Conservation (phyloP, 495 filamentous ascomycete species). For the Penicillium soppii region DNA sequence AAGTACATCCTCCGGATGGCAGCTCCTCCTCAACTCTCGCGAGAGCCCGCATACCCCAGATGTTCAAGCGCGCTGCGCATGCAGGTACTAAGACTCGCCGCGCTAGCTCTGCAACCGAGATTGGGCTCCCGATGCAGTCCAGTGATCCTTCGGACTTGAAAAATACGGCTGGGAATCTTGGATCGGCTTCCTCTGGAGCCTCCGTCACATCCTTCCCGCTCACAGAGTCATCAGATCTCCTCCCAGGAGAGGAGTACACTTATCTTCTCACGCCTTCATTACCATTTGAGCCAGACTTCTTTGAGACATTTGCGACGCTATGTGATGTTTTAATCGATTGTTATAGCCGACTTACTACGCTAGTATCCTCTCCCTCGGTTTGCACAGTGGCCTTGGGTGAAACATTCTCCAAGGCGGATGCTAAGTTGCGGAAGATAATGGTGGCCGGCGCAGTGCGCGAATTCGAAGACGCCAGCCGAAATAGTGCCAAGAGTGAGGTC, state of each 20-base stretch:
- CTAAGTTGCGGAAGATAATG: slow-evolving; percentile 79
- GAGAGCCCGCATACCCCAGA: slow-evolving; percentile 75
- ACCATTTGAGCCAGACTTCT: slow-evolving; percentile 97
- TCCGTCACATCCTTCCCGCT: slow-evolving; percentile 46
- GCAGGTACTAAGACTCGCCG: slow-evolving; percentile 66
- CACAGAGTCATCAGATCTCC: slow-evolving; percentile 53
- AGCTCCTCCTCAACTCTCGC: slow-evolving; percentile 67
- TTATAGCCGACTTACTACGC: slow-evolving; percentile 72
- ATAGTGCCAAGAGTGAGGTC: slow-evolving; percentile 73
- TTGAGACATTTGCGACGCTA: slow-evolving; percentile 93
- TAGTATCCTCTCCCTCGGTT: slow-evolving; percentile 66
- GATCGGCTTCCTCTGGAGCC: slow-evolving; percentile 37
- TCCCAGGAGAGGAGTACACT: slow-evolving; percentile 76
- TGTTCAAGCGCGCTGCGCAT: slow-evolving; percentile 76
- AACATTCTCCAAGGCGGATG: slow-evolving; percentile 86
- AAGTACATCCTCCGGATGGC: slow-evolving; percentile 76
- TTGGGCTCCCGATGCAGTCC: slow-evolving; percentile 58
- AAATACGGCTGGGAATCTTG: slow-evolving; percentile 37
- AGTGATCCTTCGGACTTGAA: slow-evolving; percentile 53
- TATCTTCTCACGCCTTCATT: slow-evolving; percentile 87
- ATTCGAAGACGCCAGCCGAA: slow-evolving; percentile 83
- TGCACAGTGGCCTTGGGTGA: slow-evolving; percentile 68
- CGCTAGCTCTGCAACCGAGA: slow-evolving; percentile 67
- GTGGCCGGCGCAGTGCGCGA: slow-evolving; percentile 82
- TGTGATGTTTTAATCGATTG: slow-evolving; percentile 95